Conservation (phyloP, 2,329 filamentous ascomycete species). For the Rhexocercosporidium sp. region DNA sequence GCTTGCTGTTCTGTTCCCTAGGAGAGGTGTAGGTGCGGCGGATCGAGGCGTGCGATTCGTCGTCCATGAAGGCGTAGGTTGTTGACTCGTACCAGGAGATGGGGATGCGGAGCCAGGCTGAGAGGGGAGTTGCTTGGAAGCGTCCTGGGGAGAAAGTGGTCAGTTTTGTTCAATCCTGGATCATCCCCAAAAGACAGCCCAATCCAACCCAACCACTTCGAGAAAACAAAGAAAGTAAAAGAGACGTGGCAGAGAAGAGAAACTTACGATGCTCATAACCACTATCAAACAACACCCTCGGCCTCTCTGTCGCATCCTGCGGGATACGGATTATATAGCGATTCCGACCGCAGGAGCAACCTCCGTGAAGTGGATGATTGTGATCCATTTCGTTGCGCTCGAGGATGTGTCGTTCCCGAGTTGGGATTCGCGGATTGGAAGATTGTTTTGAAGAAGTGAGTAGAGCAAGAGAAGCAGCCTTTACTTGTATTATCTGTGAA, state of each 20-base stretch:
- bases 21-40: conserved; percentile 69
- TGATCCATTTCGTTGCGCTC: conserved; percentile 48
- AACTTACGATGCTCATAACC: conserved; percentile 66
- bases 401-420: too few relatives aligned
- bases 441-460: background rate
- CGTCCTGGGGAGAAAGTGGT: conserved; percentile 54
- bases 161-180: background rate
- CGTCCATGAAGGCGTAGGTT: conserved; percentile 76
- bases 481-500: background rate
- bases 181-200: too few relatives aligned
- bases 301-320: conserved; percentile 56
- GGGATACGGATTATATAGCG: conserved; percentile 79
- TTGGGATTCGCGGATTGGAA: too few relatives aligned
- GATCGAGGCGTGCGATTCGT: conserved; percentile 74
- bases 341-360: conserved; percentile 86
- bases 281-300: conserved; percentile 69
- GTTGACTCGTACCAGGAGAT: conserved; percentile 79
- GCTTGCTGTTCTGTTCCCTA: conserved; percentile 60
- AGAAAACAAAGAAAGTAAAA: too few relatives aligned
- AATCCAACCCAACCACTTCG: background rate
- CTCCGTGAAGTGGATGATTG: conserved; percentile 67
- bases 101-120: conserved; percentile 83
- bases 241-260: background rate
- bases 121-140: conserved; percentile 73
- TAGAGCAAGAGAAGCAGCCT: background rate